phyloP scores from a whole-genome alignment of 495 filamentous ascomycete genomes.

The Aspergillus panamensis region DNA sequence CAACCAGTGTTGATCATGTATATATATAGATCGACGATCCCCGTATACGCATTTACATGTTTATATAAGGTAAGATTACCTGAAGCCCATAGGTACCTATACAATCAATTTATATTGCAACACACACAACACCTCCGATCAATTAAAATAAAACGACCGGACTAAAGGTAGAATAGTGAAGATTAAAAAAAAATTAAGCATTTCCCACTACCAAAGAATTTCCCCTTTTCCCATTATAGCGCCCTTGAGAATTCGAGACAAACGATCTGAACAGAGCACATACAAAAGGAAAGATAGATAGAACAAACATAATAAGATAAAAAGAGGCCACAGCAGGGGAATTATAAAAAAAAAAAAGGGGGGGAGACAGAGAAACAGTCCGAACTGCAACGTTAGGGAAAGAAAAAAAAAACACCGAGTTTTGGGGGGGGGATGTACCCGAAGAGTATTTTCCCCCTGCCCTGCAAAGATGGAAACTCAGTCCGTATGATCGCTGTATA shows the following conservation, averaged over 20 bases:
- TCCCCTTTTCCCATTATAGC: conserved; percentile 47
- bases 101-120: not conserved
- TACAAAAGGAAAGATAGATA: conserved; percentile 24
- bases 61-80: not conserved
- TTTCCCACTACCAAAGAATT: conserved; percentile 41
- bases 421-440: not conserved
- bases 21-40: too few species aligned
- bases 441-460: not conserved
- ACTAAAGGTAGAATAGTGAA: conserved; percentile 10
- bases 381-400: conserved; percentile 27
- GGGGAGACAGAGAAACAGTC: conserved; percentile 8
- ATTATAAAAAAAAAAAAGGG: not conserved
- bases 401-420: conserved; percentile 4
- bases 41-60: too few species aligned
- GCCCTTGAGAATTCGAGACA: conserved; percentile 37
- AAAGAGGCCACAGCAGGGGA: conserved; percentile 2
- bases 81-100: not conserved
- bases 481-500: conserved; percentile 15
- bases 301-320: conserved; percentile 7
- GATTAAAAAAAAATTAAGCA: conserved; percentile 23
- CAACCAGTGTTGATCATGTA: too few species aligned
- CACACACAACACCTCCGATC: not conserved
- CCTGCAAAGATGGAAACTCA: conserved; percentile 11
- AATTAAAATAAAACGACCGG: not conserved
- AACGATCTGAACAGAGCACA: conserved; percentile 21